phyloP scores from a whole-genome alignment of 495 filamentous ascomycete genomes.

The Penicillium tannophilum region DNA sequence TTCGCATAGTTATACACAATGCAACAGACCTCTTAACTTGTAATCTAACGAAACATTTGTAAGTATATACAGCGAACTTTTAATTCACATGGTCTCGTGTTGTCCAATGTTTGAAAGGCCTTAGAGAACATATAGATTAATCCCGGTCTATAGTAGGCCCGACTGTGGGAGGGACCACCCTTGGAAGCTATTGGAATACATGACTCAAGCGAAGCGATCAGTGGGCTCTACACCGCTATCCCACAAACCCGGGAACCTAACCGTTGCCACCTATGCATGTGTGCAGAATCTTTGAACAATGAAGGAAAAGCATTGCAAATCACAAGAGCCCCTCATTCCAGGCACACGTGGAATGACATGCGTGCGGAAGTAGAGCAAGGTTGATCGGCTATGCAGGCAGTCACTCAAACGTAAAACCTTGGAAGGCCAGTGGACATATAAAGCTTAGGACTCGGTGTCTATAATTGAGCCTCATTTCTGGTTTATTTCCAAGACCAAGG shows the following conservation, averaged over 20 bases:
- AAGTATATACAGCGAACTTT: too few relatives aligned
- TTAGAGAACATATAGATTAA: too few relatives aligned
- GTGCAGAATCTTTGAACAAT: neutral
- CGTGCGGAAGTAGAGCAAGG: neutral
- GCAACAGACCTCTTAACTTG: too few relatives aligned
- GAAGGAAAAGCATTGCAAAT: neutral
- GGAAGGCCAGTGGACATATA: neutral
- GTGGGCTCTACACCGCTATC: neutral
- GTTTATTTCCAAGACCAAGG: neutral
- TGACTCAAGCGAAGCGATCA: neutral
- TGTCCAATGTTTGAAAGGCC: too few relatives aligned
- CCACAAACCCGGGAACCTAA: neutral
- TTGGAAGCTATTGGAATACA: neutral
- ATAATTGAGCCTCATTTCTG: neutral
- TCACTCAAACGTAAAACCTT: neutral
- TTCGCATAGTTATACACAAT: too few relatives aligned
- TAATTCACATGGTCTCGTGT: too few relatives aligned
- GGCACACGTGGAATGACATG: conserved; percentile 1
- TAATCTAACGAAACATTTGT: too few relatives aligned
- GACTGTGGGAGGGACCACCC: too few relatives aligned
- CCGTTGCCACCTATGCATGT: neutral
- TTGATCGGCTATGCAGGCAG: conserved; percentile 1
- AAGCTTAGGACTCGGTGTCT: neutral
- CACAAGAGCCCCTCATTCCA: neutral
- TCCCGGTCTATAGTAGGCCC: too few relatives aligned